A percentile compares a stretch with the other conserved stretches of the same genome.
Conservation (phyloP, 2,329 filamentous ascomycete genomes). For the Nothophoma quercina region DNA sequence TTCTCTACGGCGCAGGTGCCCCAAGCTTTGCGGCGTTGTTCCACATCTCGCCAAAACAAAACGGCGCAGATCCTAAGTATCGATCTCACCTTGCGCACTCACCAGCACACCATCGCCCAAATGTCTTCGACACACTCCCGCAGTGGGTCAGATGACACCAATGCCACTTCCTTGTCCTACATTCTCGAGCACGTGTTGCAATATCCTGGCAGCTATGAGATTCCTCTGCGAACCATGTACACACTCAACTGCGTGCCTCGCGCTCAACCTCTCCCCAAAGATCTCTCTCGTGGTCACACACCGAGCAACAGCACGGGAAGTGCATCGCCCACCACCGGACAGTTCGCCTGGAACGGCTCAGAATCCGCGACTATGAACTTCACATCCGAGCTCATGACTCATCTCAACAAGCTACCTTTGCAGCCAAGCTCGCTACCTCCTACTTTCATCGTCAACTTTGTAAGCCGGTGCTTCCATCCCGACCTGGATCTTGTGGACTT, state of each 20-base stretch:
- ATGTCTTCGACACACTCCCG: constrained; percentile 50
- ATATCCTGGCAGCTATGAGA: constrained; percentile 69
- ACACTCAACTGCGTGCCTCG: constrained; percentile 68
- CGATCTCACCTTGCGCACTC: background rate
- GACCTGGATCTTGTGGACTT: constrained; percentile 68
- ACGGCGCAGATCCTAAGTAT: constrained; percentile 13
- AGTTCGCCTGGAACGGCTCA: constrained; percentile 44
- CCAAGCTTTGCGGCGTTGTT: constrained; percentile 16
- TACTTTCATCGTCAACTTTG: constrained; percentile 68
- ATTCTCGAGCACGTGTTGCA: constrained; percentile 59
- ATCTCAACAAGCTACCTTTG: constrained; percentile 65
- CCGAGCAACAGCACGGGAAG: constrained; percentile 47
- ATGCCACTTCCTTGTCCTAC: constrained; percentile 42
- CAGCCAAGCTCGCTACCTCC: constrained; percentile 70
- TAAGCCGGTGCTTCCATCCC: constrained; percentile 65
- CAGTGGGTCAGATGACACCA: constrained; percentile 48
- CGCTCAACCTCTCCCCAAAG: constrained; percentile 48
- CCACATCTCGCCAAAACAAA: constrained; percentile 18
- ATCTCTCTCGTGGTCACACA: constrained; percentile 42
- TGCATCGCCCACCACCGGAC: constrained; percentile 42
- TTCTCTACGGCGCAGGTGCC: constrained; percentile 11
- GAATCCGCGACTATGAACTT: constrained; percentile 55
- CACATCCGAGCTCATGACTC: constrained; percentile 60
- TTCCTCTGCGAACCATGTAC: constrained; percentile 73
- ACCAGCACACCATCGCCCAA: constrained; percentile 12